Evolutionary conservation across 371 early-diverging fungal genomes (phyloP).

Genomic region (Rozella allomycis): DNA sequence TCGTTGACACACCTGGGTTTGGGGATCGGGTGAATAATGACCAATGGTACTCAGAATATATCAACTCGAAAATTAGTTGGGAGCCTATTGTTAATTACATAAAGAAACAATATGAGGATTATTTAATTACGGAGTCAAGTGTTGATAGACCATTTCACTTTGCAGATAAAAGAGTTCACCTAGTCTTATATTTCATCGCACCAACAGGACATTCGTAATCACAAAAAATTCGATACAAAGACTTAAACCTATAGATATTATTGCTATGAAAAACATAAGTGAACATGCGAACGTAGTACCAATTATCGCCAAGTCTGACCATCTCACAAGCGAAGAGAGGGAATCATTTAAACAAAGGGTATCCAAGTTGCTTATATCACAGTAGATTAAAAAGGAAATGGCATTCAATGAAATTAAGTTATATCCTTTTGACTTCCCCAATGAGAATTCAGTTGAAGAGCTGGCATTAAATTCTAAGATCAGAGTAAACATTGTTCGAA

Average conservation of each 20-base stretch:
- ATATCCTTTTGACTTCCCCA: slow-evolving; percentile 51
- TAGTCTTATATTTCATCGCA: slow-evolving; percentile 50
- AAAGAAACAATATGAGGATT: slow-evolving; percentile 72
- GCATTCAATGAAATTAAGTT: slow-evolving; percentile 66
- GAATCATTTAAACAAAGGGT: slow-evolving; percentile 37
- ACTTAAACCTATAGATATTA: slow-evolving; percentile 32
- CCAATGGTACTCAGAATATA: slow-evolving; percentile 21
- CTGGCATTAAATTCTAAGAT: slow-evolving; percentile 45
- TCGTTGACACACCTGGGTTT: slow-evolving; percentile 33
- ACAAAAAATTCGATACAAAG: slow-evolving; percentile 12
- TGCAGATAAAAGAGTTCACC: slow-evolving; percentile 60
- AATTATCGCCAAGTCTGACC: slow-evolving; percentile 67
- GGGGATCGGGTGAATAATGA: slow-evolving; percentile 33
- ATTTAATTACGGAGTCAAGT: slow-evolving; percentile 35
- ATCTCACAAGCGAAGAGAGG: slow-evolving; percentile 54
- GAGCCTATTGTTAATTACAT: slow-evolving; percentile 73
- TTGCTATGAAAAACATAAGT: slow-evolving; percentile 42
- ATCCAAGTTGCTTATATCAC: not conserved
- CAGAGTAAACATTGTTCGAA: slow-evolving; percentile 11
- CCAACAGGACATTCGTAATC: slow-evolving; percentile 33
- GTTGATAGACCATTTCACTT: slow-evolving; percentile 36
- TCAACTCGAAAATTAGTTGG: slow-evolving; percentile 29
- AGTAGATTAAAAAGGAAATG: slow-evolving; percentile 63
- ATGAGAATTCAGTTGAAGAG: slow-evolving; percentile 50
- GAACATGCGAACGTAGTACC: slow-evolving; percentile 57